phyloP scores from a whole-genome alignment of 1,284 basidiomycete genomes.

The Moesziomyces globuligerus region DNA sequence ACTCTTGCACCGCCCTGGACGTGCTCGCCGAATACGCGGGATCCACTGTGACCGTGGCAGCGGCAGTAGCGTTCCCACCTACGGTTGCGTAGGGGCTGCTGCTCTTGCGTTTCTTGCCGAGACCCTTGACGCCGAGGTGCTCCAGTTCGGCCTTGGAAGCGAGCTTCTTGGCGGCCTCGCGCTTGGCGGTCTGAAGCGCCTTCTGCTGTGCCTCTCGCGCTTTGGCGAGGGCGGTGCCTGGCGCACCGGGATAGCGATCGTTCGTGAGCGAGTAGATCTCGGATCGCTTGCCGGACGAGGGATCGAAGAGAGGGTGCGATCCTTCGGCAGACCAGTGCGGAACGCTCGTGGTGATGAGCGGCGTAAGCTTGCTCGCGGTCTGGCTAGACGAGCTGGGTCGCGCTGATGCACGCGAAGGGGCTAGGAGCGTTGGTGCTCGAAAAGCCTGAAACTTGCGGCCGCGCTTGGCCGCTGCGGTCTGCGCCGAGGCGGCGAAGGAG shows the following conservation, averaged over 20 bases:
- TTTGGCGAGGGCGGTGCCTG: slow-evolving; percentile 56
- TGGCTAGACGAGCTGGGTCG: background rate
- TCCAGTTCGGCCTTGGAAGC: slow-evolving; percentile 58
- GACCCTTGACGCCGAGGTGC: slow-evolving; percentile 57
- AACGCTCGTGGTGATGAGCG: slow-evolving; percentile 40
- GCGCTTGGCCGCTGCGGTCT: slow-evolving; percentile 22
- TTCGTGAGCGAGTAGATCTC: slow-evolving; percentile 58
- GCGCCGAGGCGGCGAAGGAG: slow-evolving; percentile 8
- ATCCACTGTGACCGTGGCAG: slow-evolving; percentile 7
- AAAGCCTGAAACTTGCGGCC: slow-evolving; percentile 46
- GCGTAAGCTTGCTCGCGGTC: slow-evolving; percentile 14
- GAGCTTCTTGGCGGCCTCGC: slow-evolving; percentile 51
- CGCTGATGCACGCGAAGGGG: background rate
- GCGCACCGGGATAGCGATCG: slow-evolving; percentile 62
- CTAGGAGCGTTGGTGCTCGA: slow-evolving; percentile 26
- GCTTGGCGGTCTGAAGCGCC: slow-evolving; percentile 36
- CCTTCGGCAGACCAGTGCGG: slow-evolving; percentile 47
- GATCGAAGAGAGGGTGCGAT: slow-evolving; percentile 44
- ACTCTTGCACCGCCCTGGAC: slow-evolving; percentile 8
- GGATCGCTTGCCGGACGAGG: slow-evolving; percentile 43
- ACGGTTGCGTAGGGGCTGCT: slow-evolving; percentile 56
- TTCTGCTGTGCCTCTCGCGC: slow-evolving; percentile 54
- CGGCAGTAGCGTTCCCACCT: background rate
- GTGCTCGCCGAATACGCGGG: slow-evolving; percentile 14
- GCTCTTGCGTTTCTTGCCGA: slow-evolving; percentile 61